A percentile compares a stretch with the other conserved stretches of the same genome.
phyloP scores from a whole-genome alignment of 2,329 filamentous ascomycete species.

The Penicillium capsulatum region DNA sequence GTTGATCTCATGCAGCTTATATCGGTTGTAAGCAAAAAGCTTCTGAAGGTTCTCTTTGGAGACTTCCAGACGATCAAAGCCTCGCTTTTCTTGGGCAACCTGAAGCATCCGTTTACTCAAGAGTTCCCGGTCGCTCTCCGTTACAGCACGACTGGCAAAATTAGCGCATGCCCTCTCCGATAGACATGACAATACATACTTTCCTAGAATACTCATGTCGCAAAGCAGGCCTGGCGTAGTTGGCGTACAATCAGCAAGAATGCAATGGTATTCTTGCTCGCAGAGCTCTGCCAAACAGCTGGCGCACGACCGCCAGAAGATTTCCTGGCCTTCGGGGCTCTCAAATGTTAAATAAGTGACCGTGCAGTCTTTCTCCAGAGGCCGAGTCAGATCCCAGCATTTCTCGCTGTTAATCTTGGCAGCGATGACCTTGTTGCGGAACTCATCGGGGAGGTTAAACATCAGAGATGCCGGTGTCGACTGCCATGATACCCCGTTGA shows the following conservation, averaged over 20 bases:
- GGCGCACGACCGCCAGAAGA: slow-evolving; percentile 97
- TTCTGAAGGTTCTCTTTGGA: slow-evolving; percentile 88
- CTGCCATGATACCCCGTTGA: slow-evolving; percentile 75
- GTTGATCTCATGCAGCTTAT: slow-evolving; percentile 96
- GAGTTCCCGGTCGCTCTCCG: slow-evolving; percentile 74
- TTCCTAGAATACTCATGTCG: slow-evolving; percentile 80
- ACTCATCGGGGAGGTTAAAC: slow-evolving; percentile 76
- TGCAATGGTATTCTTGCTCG: slow-evolving; percentile 84
- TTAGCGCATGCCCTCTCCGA: slow-evolving; percentile 23
- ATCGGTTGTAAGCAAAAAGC: slow-evolving; percentile 97
- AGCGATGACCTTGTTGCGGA: slow-evolving; percentile 79
- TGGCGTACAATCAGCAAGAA: slow-evolving; percentile 88
- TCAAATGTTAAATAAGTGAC: slow-evolving; percentile 83
- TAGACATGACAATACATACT: slow-evolving; percentile 39
- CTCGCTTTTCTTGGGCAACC: slow-evolving; percentile 95
- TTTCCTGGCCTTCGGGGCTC: slow-evolving; percentile 71
- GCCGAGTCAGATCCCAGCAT: slow-evolving; percentile 91
- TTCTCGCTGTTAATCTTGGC: slow-evolving; percentile 78
- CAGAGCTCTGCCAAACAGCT: slow-evolving; percentile 94
- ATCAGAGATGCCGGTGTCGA: slow-evolving; percentile 78
- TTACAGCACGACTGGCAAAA: slow-evolving; percentile 57
- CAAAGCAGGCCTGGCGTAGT: slow-evolving; percentile 95
- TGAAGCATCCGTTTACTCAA: slow-evolving; percentile 74
- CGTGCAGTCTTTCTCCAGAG: slow-evolving; percentile 80
- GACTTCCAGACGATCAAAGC: slow-evolving; percentile 82